Evolutionary conservation across 768 basidiomycete genomes (phyloP), one percentile per base, ranked within the genome.

Genomic region (Auricularia heimuer): DNA sequence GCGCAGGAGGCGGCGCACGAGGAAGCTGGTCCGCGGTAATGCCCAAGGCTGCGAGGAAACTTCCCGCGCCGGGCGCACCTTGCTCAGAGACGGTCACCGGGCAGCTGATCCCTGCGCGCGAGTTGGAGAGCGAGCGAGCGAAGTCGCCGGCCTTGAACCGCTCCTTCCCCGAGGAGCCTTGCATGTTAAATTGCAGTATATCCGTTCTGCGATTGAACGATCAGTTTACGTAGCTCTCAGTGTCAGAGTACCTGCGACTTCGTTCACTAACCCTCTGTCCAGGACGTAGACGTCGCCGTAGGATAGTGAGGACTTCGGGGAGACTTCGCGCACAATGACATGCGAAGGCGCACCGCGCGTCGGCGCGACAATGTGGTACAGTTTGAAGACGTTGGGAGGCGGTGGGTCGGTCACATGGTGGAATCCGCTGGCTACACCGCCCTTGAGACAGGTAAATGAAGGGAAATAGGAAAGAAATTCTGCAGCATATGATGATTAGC

Each of bases 71-170:
- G 2, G 78, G 71, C 3, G 74, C 77, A 3, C 79, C 84, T 72
- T 86, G 82, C 64, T 85, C 85, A 85, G 66, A 14, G 60, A n/a
- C 29, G 7, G 39, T 34, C 44, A 47, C 45, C 21, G 39, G 51
- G 44, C 11, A 37, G 44, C 7, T 44, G 1, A 61, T 4, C 72
- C 78, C 65, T 37, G 82, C 84, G 85, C 65, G 76, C 85, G 12
- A 85, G 83, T 12, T 65, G 64, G 75, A 75, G 11, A 81, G 71
- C 33, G 82, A 75, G 67, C 78, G 75, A 62, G 80, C 81, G 73
- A 86, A 86, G 68, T 87, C 83, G 24, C 82, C 84, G 10, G 85
- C 83, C 69, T 81, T 83, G 74, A 82, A 86, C 42, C 79, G 78
- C 68, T 86, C 85, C 71, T 82, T 81, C 1, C 85, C 84, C 1